Base-by-base conservation (phyloP, 106 monocot genomes). In the Apostasia ramifera region DNA sequence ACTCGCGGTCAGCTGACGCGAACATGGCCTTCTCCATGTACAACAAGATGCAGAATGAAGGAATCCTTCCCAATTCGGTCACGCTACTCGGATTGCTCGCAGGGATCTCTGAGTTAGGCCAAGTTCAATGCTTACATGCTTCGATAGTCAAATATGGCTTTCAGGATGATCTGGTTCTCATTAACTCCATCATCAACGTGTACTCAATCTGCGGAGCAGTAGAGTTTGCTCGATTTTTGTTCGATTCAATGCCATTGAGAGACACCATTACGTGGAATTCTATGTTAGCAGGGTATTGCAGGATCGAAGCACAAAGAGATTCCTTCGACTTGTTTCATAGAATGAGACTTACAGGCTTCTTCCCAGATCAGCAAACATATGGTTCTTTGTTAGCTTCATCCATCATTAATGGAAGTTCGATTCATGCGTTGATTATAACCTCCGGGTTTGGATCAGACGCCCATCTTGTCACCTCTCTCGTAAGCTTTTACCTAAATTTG, bases 251-350 rank as follows among this genome's bases (percentile, higher is more conserved):
- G 87, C 52, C 47, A 57, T n/a, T 13, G 4, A 76, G 43, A 41
- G 87, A 91, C 58, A 40, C 64, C 1, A 69, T 91, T 53, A 84
- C 91, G 3, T 91, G 87, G 91, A 91, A 91, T 65, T 85, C 80
- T 1, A 71, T 91, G 70, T 70, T 91, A 6, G 75, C 79, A 13
- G 84, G 84, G 0, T 84, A 85, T 57, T 60, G 82, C 11, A 62
- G 46, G 39, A 70, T 2, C 14, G 82, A 73, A 9, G 53, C 53
- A 3, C 3, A 61, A 9, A 70, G 59, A 11, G 80, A 79, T 40
- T 57, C 74, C 2, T 44, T 81, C 7, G 50, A 49, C 9, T 66
- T 91, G 62, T 68, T 87, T 13, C 63, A 38, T 42, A 72, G 12
- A 47, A 91, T 91, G 91, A 73, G 75, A 42, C 37, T 53, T 3